phyloP scores from a whole-genome alignment of 2,329 filamentous ascomycete species.

The Fusarium goolgardi region DNA sequence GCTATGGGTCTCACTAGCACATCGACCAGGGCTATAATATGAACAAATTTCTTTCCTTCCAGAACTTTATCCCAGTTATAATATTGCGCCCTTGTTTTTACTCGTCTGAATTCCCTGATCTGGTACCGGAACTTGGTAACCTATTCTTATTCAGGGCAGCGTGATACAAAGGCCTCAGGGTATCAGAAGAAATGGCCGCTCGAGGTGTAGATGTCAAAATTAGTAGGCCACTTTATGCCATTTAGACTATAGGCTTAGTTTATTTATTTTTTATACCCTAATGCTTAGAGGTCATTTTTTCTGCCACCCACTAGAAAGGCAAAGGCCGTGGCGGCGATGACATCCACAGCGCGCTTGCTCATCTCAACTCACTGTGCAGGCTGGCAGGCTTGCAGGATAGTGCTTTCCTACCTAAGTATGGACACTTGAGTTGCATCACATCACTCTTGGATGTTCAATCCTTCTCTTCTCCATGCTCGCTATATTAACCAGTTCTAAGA shows the following conservation, averaged over 20 bases:
- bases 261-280: too few relatives aligned
- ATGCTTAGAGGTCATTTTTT: too few relatives aligned
- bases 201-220: too few relatives aligned
- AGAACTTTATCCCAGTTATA: slow-evolving; percentile 29
- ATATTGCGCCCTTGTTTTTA: slow-evolving; percentile 14
- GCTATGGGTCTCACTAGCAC: slow-evolving; percentile 15
- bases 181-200: too few relatives aligned
- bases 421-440: neutral
- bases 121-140: neutral
- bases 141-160: slow-evolving; percentile 10
- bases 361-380: neutral
- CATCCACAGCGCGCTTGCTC: neutral
- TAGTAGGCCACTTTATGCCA: too few relatives aligned
- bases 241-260: too few relatives aligned
- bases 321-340: neutral
- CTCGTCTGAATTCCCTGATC: slow-evolving; percentile 2
- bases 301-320: too few relatives aligned
- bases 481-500: neutral
- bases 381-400: neutral
- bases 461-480: neutral
- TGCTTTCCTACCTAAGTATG: neutral
- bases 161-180: neutral
- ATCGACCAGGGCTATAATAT: slow-evolving; percentile 22
- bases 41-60: slow-evolving; percentile 35
- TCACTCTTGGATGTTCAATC: neutral